A percentile compares a stretch with the other conserved stretches of the same genome.
Conservation (phyloP, 1,284 basidiomycete genomes). For the Leccinum pallidistipes region DNA sequence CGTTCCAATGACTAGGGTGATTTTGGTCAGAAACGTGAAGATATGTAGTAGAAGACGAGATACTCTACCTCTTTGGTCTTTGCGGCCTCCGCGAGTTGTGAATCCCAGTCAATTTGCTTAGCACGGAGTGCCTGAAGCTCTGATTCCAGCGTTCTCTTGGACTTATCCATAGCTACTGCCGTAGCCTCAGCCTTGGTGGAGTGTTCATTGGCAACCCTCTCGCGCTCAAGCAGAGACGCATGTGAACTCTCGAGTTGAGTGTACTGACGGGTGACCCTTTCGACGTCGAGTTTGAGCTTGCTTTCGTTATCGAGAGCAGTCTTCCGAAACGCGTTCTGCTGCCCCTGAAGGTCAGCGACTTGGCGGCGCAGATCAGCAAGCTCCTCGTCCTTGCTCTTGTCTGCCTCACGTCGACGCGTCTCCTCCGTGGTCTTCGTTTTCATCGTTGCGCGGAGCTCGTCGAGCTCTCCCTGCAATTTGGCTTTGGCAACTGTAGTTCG, state of each 20-base stretch:
- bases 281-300: slow-evolving; percentile 69
- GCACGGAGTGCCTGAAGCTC: slow-evolving; percentile 73
- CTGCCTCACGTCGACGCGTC: slow-evolving; percentile 78
- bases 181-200: slow-evolving; percentile 53
- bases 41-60: neutral
- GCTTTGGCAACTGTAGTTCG: slow-evolving; percentile 52
- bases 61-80: slow-evolving; percentile 61
- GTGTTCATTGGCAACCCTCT: slow-evolving; percentile 52
- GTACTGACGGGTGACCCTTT: slow-evolving; percentile 58
- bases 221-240: slow-evolving; percentile 60
- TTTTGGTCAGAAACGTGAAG: neutral
- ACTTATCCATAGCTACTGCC: slow-evolving; percentile 67
- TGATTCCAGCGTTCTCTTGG: slow-evolving; percentile 68
- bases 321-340: slow-evolving; percentile 59
- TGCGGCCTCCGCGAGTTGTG: slow-evolving; percentile 58
- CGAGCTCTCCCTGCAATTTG: slow-evolving; percentile 81
- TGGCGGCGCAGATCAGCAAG: slow-evolving; percentile 74
- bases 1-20: slow-evolving; percentile 56
- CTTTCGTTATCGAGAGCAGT: slow-evolving; percentile 61
- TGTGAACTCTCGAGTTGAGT: slow-evolving; percentile 58
- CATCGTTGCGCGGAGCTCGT: slow-evolving; percentile 80
- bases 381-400: slow-evolving; percentile 88
- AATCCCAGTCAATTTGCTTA: slow-evolving; percentile 73
- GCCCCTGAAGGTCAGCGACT: slow-evolving; percentile 56
- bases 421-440: slow-evolving; percentile 88